phyloP scores from a whole-genome alignment of 345 rosid genomes.

The Citrus mangshanensis region DNA sequence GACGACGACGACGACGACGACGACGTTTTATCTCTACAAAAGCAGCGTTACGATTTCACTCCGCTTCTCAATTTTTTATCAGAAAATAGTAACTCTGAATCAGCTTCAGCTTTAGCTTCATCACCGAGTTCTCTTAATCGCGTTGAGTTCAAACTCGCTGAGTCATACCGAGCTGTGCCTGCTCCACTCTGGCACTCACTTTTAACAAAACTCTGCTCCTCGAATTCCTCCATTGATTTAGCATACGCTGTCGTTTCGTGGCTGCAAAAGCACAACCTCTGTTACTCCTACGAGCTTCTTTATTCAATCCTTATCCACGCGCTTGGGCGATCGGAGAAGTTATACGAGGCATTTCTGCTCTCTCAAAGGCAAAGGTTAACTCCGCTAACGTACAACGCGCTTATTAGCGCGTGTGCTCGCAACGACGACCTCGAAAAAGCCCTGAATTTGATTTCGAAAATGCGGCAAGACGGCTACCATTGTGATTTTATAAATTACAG shows the following conservation, averaged over 20 bases:
- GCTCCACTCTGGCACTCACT: conserved; percentile 89
- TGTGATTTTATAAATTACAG: conserved; percentile 89
- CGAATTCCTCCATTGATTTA: conserved; percentile 38
- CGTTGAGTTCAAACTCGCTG: conserved; percentile 65
- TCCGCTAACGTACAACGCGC: conserved; percentile 90
- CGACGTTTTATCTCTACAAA: conserved; percentile 45
- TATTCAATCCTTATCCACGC: conserved; percentile 90
- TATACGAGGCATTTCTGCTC: conserved; percentile 87
- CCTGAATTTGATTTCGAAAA: conserved; percentile 72
- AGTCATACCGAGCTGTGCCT: conserved; percentile 82
- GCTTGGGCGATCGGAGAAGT: conserved; percentile 93
- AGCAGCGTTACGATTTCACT: conserved; percentile 75
- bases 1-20: conserved; percentile 12
- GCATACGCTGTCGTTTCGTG: conserved; percentile 87
- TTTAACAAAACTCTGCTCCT: conserved; percentile 58
- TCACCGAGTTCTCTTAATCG: conserved; percentile 52
- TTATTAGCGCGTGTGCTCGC: conserved; percentile 84
- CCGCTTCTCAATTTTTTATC: conserved; percentile 78
- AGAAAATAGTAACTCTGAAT: conserved; percentile 17
- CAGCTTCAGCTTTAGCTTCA: conserved; percentile 27
- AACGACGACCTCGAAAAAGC: conserved; percentile 86
- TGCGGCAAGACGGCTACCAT: conserved; percentile 84
- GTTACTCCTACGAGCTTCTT: conserved; percentile 92
- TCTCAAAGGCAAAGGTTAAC: conserved; percentile 71
- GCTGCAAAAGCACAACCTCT: conserved; percentile 86